phyloP scores from a whole-genome alignment of 2,329 filamentous ascomycete species.

The Huntiella bhutanensis region DNA sequence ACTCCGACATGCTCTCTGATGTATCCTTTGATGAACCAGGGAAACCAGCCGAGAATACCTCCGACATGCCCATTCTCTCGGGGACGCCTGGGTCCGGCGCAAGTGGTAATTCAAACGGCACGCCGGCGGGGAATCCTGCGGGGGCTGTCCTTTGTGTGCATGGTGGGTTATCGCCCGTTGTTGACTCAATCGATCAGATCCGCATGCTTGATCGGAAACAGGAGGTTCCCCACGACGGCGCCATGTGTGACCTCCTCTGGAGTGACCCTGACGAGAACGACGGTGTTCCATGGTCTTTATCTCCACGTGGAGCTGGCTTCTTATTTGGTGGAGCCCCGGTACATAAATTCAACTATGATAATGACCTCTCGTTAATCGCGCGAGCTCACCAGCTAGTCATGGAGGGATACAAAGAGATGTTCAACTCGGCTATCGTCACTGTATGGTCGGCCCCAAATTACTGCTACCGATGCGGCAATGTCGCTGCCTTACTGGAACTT shows the following conservation, averaged over 20 bases:
- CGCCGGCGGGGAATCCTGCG: conserved; percentile 45
- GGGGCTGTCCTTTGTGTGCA: conserved; percentile 91
- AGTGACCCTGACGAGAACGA: conserved; percentile 96
- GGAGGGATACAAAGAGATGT: conserved; percentile 99
- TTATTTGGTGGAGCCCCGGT: conserved; percentile 92
- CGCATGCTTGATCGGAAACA: conserved; percentile 88
- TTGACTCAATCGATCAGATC: conserved; percentile 92
- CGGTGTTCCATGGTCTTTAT: conserved; percentile 62
- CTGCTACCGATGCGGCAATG: conserved; percentile 90
- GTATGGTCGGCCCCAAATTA: conserved; percentile 98
- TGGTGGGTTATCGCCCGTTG: conserved; percentile 74
- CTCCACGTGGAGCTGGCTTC: conserved; percentile 84
- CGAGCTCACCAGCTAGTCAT: conserved; percentile 94
- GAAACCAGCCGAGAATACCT: conserved; percentile 7
- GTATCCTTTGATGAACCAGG: conserved; percentile 6
- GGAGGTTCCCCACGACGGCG: conserved; percentile 93
- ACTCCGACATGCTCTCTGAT: background rate
- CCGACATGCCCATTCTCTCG: conserved; percentile 22
- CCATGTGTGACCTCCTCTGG: conserved; percentile 98
- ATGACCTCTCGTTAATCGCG: conserved; percentile 80
- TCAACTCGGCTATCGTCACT: conserved; percentile 84
- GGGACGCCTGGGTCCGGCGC: conserved; percentile 68
- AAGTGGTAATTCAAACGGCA: conserved; percentile 42
- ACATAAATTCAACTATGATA: conserved; percentile 85
- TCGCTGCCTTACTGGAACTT: conserved; percentile 84